These are phyloP conservation scores for Boletus rubropictus DNA, from an alignment of 768 basidiomycete species.

Conservation along the genomic window DNA sequence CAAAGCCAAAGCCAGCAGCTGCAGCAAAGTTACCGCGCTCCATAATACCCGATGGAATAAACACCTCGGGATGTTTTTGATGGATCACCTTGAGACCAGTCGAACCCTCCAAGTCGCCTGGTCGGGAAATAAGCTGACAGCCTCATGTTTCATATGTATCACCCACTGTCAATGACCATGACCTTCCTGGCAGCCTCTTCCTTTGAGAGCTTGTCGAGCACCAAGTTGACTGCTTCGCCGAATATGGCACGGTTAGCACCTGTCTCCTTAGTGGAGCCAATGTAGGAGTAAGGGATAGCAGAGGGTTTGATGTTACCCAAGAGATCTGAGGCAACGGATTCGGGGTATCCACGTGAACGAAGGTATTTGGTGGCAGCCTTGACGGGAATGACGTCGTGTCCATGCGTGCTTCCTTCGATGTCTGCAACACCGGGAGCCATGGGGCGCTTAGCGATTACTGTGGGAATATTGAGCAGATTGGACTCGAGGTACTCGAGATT, in stretches of 20 bases:
- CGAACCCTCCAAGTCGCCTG: constrained; percentile 82
- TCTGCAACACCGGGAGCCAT: constrained; percentile 69
- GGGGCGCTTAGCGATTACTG: constrained; percentile 63
- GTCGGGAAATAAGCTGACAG: not conserved
- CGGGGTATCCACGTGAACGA: constrained; percentile 50
- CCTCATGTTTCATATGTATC: not conserved
- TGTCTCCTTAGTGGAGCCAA: constrained; percentile 66
- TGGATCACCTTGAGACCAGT: constrained; percentile 86
- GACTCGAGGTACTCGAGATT: not conserved
- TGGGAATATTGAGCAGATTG: not conserved
- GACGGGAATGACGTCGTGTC: constrained; percentile 82
- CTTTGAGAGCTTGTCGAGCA: constrained; percentile 68
- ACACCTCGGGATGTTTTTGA: constrained; percentile 86
- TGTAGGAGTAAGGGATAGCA: constrained; percentile 51
- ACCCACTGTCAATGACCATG: constrained; percentile 80
- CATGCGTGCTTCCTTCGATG: constrained; percentile 74
- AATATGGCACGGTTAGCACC: constrained; percentile 81
- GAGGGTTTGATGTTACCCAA: constrained; percentile 61
- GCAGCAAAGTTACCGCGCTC: constrained; percentile 80
- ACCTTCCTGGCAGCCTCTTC: constrained; percentile 76
- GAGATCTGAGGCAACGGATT: constrained; percentile 43
- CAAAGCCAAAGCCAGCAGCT: constrained; percentile 84
- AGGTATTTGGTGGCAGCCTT: constrained; percentile 77
- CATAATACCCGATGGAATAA: constrained; percentile 81
- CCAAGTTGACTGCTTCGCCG: constrained; percentile 76